Percentiles rank a stretch among this genome's conserved stretches.
These are phyloP conservation scores for Vigna nakashimae DNA, from an alignment of 306 rosid species.

Conservation along the genomic window DNA sequence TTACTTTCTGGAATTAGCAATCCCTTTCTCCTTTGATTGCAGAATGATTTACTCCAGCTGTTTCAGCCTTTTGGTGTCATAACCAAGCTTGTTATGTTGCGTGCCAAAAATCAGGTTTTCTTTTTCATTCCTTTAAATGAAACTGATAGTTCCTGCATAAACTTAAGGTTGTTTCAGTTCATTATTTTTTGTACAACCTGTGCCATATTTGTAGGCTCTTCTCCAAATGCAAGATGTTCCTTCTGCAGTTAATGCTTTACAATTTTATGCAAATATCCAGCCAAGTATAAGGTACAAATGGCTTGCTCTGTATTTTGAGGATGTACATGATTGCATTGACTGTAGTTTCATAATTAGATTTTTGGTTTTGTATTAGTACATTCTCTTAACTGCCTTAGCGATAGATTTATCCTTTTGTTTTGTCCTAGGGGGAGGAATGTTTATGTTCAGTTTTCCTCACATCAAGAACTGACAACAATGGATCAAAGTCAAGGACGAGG, in stretches of 20 bases:
- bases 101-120: slow-evolving; percentile 92
- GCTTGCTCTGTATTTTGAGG: background rate
- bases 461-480: slow-evolving; percentile 86
- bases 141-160: background rate
- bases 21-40: slow-evolving; percentile 27
- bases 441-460: slow-evolving; percentile 90
- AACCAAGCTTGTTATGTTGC: slow-evolving; percentile 94
- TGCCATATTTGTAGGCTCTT: slow-evolving; percentile 67
- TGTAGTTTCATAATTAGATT: slow-evolving; percentile 28
- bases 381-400: slow-evolving; percentile 9
- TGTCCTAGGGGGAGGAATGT: slow-evolving; percentile 86
- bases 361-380: slow-evolving; percentile 17
- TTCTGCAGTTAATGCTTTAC: slow-evolving; percentile 82
- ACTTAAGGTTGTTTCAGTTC: slow-evolving; percentile 31
- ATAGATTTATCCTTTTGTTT: slow-evolving; percentile 30
- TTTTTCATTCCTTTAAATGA: background rate
- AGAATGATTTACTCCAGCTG: slow-evolving; percentile 92
- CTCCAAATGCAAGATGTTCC: slow-evolving; percentile 91
- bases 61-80: slow-evolving; percentile 95
- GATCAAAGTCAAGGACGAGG: slow-evolving; percentile 95
- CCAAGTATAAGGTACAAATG: slow-evolving; percentile 75
- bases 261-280: slow-evolving; percentile 79
- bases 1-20: slow-evolving; percentile 20
- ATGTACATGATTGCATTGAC: background rate
- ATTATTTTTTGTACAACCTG: slow-evolving; percentile 13